Evolutionary conservation across 352 stramenopile species (phyloP), one percentile per base, ranked within the genome.

Genomic region (Ophiocytium majus): DNA sequence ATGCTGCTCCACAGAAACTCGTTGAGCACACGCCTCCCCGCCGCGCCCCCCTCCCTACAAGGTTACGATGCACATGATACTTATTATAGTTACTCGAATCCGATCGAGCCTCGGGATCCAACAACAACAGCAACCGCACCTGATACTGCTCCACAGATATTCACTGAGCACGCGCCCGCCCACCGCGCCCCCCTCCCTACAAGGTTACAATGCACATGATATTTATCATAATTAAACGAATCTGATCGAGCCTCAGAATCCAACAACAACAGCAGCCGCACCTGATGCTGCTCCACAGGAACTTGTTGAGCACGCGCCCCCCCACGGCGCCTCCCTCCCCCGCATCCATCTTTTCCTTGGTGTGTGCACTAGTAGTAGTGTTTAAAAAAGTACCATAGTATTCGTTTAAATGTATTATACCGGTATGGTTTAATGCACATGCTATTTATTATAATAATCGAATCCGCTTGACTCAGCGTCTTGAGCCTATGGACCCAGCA

Each of bases 1-100:
- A 78, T 78, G 35, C 66, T 78, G 66, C 66, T 78, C 66, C 66
- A 78, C 66, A 78, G 66, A 14, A 78, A 78, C 66, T 78, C 66
- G 35, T 78, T 78, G 66, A 14, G 5, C 32, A 17, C 5, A 14
- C n/a, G n/a, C n/a, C 32, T 5, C 5, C 5, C 43, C 43, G 43
- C 43, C 5, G 43, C 5, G 43, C 5, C 43, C 43, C 14, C 43
- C 5, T 14, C 43, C 43, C 14, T 14, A 57, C 14, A 5, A 57
- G 43, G 5, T 57, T 14, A 57, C 43, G 14, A 57, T 5, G 43
- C 43, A 57, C 43, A n/a, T n/a, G n/a, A n/a, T n/a, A n/a, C n/a
- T n/a, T n/a, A n/a, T n/a, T n/a, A n/a, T n/a, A n/a, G n/a, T n/a
- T n/a, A n/a, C n/a, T n/a, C n/a, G n/a, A n/a, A n/a, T n/a, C n/a